Conservation (phyloP, 1,284 basidiomycete species). For the Tylopilus sp. region DNA sequence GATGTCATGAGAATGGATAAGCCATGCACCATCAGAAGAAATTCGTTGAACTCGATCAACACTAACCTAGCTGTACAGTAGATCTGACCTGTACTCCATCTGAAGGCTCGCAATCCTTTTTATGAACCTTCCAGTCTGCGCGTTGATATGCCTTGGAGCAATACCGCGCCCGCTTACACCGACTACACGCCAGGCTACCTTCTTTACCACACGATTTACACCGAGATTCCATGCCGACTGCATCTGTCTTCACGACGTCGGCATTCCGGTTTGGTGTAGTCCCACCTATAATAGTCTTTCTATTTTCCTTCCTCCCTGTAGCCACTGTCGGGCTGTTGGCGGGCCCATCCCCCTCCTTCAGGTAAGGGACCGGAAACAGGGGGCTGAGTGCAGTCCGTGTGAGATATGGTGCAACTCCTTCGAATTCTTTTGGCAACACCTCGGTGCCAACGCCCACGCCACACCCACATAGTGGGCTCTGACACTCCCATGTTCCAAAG, state of each 20-base stretch:
- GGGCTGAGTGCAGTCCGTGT: conserved; percentile 53
- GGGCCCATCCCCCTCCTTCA: conserved; percentile 36
- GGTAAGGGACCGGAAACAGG: conserved; percentile 47
- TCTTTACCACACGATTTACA: conserved; percentile 34
- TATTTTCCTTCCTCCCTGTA: neutral
- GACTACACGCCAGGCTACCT: conserved; percentile 27
- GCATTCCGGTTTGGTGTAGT: neutral
- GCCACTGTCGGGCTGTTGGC: too few species aligned
- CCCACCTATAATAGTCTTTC: too few species aligned
- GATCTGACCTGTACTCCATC: too few species aligned
- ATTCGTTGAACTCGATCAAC: too few species aligned
- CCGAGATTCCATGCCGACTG: neutral
- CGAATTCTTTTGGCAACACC: conserved; percentile 27
- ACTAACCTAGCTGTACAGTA: too few species aligned
- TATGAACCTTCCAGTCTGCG: conserved; percentile 45
- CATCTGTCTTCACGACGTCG: neutral
- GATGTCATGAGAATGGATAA: too few species aligned
- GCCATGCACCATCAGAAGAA: too few species aligned
- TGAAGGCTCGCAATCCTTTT: conserved; percentile 23
- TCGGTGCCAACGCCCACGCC: conserved; percentile 44
- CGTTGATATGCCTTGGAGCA: conserved; percentile 46
- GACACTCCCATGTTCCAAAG: neutral
- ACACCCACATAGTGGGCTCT: conserved; percentile 41
- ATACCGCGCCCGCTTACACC: conserved; percentile 41
- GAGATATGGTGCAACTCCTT: conserved; percentile 38